Evolutionary conservation across 805 yeast species (phyloP), one percentile per base, ranked within the genome.

Genomic region (Pichia californica): DNA sequence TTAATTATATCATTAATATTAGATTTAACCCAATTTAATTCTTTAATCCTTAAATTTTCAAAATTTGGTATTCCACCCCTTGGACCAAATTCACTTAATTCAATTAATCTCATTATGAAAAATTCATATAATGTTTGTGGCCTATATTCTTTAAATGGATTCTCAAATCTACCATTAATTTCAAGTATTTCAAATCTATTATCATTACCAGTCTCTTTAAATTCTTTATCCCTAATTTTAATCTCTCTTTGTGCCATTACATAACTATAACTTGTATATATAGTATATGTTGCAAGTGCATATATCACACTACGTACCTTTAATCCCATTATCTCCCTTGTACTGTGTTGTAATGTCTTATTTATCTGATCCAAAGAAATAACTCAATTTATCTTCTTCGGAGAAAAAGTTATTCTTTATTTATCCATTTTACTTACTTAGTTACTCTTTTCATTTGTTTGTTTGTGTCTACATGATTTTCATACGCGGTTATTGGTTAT

Each of bases 121-220:
- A 89, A 91, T 63, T 91, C 97, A 57, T 84, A 84, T 8, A 87
- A 70, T 0, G 96, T 88, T 62, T 89, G 97, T 7, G 88, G 83
- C 40, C 97, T 71, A 58, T 91, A 91, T 58, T 91, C 96, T 15
- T 74, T 73, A 59, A 91, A 91, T 2, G 98, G 98, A 55, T 91
- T 91, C 46, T 87, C 93, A 64, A 77, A 91, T 52, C 88, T 69
- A 9, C 97, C 96, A 16, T 75, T 73, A 1, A 87, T 66, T n/a
- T 66, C 65, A 46, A 81, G 54, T 3, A 77, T 67, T 3, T 67
- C 62, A 48, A 68, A 79, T 50, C 70, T 68, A 8, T 42, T 42
- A 33, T 51, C 49, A 3, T 38, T 13, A 10, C 31, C 36, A 16
- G 19, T 13, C 2, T 6, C 15, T 16, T 33, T 43, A 43, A 38